Evolutionary conservation across 192 early-diverging fungal genomes (phyloP).

Genomic region (Phlyctochytrium arcticum): DNA sequence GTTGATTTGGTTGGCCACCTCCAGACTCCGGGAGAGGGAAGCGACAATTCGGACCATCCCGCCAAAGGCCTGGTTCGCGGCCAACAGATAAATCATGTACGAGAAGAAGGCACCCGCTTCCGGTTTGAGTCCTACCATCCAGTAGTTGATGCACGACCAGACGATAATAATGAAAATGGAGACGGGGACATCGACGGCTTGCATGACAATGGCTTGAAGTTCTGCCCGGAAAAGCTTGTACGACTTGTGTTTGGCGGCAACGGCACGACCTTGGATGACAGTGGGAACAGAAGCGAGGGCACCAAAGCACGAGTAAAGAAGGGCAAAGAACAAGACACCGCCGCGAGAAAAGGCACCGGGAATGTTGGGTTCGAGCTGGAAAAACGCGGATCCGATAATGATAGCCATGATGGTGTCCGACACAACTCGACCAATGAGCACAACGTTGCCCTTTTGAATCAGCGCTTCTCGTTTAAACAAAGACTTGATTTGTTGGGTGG

Average conservation of each 20-base stretch:
- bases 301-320: conserved; percentile 66
- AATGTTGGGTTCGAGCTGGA: conserved; percentile 48
- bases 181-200: conserved; percentile 50
- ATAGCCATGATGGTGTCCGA: conserved; percentile 60
- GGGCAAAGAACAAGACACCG: conserved; percentile 64
- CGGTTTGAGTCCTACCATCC: conserved; percentile 52
- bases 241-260: conserved; percentile 74
- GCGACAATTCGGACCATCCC: conserved; percentile 61
- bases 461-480: conserved; percentile 1
- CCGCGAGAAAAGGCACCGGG: conserved; percentile 75
- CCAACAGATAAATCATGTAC: conserved; percentile 52
- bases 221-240: conserved; percentile 65
- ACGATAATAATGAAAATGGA: conserved; percentile 45
- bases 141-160: conserved; percentile 57
- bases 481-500: conserved; percentile 56
- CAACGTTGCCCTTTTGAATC: conserved; percentile 14
- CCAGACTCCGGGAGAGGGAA: conserved; percentile 43
- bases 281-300: conserved; percentile 67
- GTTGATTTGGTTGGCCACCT: conserved; percentile 48
- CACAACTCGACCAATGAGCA: conserved; percentile 19
- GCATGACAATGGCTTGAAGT: conserved; percentile 52
- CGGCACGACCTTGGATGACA: conserved; percentile 65
- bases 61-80: conserved; percentile 51
- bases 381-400: conserved; percentile 65
- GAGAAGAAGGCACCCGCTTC: conserved; percentile 50